Percentiles rank a stretch among this genome's conserved stretches.
Evolutionary conservation across 2,329 filamentous ascomycete genomes (phyloP).

Genomic region (Ceratocystis diversiconidia): DNA sequence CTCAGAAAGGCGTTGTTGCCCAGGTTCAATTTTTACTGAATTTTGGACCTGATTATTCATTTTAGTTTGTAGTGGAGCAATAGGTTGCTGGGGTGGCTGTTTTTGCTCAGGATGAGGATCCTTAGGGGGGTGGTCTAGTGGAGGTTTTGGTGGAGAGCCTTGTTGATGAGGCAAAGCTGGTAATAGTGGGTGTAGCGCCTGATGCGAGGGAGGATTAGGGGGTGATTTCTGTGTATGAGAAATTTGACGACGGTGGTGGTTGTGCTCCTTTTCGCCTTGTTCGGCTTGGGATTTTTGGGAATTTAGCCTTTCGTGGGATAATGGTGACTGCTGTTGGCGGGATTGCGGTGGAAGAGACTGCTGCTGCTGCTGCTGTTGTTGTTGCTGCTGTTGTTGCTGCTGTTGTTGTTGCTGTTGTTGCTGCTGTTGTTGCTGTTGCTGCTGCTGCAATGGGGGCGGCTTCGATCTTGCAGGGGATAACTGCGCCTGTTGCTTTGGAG

Average conservation of each 20-base stretch:
- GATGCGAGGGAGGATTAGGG: constrained; percentile 24
- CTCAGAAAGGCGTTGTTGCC: neutral
- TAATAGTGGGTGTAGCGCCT: constrained; percentile 22
- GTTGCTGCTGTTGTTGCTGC: neutral
- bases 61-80: constrained; percentile 13
- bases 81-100: constrained; percentile 11
- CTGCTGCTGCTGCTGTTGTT: constrained; percentile 6
- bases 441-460: neutral
- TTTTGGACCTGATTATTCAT: constrained; percentile 13
- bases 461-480: neutral
- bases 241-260: constrained; percentile 8
- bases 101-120: constrained; percentile 9
- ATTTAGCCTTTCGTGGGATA: no score
- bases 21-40: constrained; percentile 23
- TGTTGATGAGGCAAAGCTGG: constrained; percentile 22
- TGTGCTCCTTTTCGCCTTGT: constrained; percentile 17
- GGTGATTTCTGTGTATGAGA: neutral
- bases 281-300: no score
- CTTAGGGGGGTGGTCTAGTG: constrained; percentile 11
- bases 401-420: constrained; percentile 17
- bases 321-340: no score
- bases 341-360: neutral
- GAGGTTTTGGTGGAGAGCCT: constrained; percentile 23
- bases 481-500: constrained; percentile 1
- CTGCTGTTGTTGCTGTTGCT: neutral